Conservation (phyloP, 1,284 basidiomycete genomes). For the Trichosporon coremiiforme region DNA sequence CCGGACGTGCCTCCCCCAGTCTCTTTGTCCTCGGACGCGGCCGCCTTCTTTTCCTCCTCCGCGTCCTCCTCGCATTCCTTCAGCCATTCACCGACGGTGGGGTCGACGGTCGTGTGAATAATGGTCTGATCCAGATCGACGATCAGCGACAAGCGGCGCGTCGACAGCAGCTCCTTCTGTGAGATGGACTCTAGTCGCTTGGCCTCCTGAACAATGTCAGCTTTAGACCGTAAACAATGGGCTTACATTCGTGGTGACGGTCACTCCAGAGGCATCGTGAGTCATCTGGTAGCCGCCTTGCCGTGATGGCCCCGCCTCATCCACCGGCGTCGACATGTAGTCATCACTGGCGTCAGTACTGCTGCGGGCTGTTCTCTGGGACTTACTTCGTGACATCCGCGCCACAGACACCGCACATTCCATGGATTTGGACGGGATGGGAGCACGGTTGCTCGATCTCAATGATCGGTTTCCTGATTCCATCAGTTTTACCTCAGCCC, state of each 20-base stretch:
- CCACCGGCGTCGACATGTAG: slow-evolving; percentile 78
- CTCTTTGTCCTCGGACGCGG: slow-evolving; percentile 41
- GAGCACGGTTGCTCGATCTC: slow-evolving; percentile 82
- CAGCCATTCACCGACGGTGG: slow-evolving; percentile 97
- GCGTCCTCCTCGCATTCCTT: slow-evolving; percentile 65
- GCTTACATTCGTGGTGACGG: slow-evolving; percentile 55
- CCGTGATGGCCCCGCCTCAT: slow-evolving; percentile 56
- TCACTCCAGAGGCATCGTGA: slow-evolving; percentile 55
- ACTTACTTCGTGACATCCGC: slow-evolving; percentile 88
- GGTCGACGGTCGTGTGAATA: slow-evolving; percentile 97
- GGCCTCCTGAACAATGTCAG: slow-evolving; percentile 67
- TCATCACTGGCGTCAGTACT: slow-evolving; percentile 64
- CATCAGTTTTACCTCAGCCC: slow-evolving; percentile 15
- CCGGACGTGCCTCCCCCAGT: not conserved
- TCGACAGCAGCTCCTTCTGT: slow-evolving; percentile 71
- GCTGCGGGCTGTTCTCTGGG: slow-evolving; percentile 26
- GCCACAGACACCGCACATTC: slow-evolving; percentile 89
- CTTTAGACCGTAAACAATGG: not conserved
- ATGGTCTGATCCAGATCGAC: slow-evolving; percentile 99
- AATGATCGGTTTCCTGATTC: slow-evolving; percentile 61
- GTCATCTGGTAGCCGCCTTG: slow-evolving; percentile 53
- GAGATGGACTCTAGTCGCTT: slow-evolving; percentile 82
- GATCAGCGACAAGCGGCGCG: slow-evolving; percentile 85
- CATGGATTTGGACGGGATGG: slow-evolving; percentile 87
- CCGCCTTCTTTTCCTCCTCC: slow-evolving; percentile 19